phyloP scores from a whole-genome alignment of 164 flowering plant species.

The Chimonanthus salicifolius region DNA sequence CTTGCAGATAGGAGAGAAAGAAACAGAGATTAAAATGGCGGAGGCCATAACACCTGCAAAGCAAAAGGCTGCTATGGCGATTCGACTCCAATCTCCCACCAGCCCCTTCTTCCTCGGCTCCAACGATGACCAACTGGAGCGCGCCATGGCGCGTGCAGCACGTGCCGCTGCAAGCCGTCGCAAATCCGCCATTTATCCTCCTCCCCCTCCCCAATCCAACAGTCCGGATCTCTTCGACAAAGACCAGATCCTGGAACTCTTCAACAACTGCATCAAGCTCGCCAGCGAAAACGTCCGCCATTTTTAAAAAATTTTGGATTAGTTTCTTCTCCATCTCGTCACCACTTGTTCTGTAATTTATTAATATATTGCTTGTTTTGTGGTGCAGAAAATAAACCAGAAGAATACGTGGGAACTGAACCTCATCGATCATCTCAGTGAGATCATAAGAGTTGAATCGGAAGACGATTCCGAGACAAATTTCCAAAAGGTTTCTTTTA shows the following conservation, averaged over 20 bases:
- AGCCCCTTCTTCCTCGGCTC: slow-evolving; percentile 69
- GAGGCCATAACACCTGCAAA: slow-evolving; percentile 16
- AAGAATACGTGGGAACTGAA: slow-evolving; percentile 94
- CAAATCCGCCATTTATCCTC: slow-evolving; percentile 31
- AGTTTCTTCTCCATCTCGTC: not conserved
- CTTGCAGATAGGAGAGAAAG: too few species aligned
- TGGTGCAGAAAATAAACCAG: slow-evolving; percentile 84
- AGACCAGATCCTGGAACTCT: slow-evolving; percentile 68
- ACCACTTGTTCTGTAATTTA: not conserved
- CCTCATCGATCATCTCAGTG: slow-evolving; percentile 80
- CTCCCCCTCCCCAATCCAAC: slow-evolving; percentile 3
- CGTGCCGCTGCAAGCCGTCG: slow-evolving; percentile 82
- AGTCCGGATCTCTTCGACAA: slow-evolving; percentile 38
- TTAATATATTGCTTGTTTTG: not conserved
- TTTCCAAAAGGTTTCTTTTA: slow-evolving; percentile 70
- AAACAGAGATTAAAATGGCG: slow-evolving; percentile 1
- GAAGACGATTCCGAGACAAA: slow-evolving; percentile 78
- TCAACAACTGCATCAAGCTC: slow-evolving; percentile 88
- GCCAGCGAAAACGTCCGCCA: slow-evolving; percentile 85
- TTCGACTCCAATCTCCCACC: slow-evolving; percentile 58
- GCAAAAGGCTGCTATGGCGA: slow-evolving; percentile 39
- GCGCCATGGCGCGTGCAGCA: slow-evolving; percentile 90
- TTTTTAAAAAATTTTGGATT: not conserved
- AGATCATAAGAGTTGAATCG: slow-evolving; percentile 70
- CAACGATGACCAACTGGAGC: slow-evolving; percentile 84